A percentile compares a stretch with the other conserved stretches of the same genome.
Conservation (phyloP, 176 grass and related monocot species). For the Carex scoparia region DNA sequence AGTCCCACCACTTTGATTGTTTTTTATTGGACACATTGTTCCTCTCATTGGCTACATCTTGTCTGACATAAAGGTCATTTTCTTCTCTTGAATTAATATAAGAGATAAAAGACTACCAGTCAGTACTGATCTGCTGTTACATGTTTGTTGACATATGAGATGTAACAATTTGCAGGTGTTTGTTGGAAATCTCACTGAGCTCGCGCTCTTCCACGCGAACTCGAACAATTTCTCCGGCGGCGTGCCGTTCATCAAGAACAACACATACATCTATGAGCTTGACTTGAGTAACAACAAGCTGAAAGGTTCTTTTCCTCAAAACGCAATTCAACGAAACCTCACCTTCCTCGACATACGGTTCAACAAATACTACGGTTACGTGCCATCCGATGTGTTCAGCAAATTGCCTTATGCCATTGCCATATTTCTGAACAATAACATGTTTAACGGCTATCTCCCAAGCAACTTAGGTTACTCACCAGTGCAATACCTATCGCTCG, state of each 20-base stretch:
- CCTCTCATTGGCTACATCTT: neutral
- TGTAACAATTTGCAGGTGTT: constrained; percentile 28
- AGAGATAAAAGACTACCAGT: neutral
- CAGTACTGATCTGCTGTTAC: neutral
- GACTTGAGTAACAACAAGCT: constrained; percentile 88
- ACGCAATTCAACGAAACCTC: constrained; percentile 50
- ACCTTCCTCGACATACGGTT: constrained; percentile 86
- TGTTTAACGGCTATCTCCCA: constrained; percentile 42
- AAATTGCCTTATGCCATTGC: constrained; percentile 43
- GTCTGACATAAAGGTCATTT: neutral
- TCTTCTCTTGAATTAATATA: neutral
- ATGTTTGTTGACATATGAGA: neutral
- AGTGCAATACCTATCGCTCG: constrained; percentile 70
- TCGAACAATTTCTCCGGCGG: constrained; percentile 56
- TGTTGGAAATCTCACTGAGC: constrained; percentile 47
- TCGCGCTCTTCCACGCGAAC: constrained; percentile 94
- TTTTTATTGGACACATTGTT: neutral
- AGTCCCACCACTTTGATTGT: neutral
- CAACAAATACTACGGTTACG: constrained; percentile 37
- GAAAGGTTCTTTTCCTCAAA: constrained; percentile 30
- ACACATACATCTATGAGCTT: constrained; percentile 83
- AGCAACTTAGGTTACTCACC: constrained; percentile 61
- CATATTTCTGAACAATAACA: constrained; percentile 96
- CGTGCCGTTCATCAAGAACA: constrained; percentile 24
- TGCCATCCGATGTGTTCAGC: constrained; percentile 47